These are phyloP conservation scores for Fonsecaea pedrosoi DNA, from an alignment of 2,329 filamentous ascomycete species.

Conservation along the genomic window DNA sequence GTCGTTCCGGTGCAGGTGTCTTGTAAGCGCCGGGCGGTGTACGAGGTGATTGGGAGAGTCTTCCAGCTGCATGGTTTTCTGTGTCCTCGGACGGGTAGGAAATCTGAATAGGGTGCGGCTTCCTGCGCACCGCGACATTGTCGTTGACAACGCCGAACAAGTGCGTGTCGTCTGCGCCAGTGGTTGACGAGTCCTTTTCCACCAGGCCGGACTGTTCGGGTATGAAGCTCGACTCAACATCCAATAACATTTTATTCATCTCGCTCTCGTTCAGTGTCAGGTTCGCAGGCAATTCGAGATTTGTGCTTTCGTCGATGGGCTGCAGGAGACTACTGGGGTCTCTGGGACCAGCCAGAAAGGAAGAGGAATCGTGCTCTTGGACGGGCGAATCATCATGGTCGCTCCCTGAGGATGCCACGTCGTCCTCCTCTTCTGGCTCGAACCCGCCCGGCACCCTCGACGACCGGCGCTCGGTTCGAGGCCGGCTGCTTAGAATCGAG, in stretches of 20 bases:
- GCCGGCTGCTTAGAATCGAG: slow-evolving; percentile 28
- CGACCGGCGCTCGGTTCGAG: slow-evolving; percentile 31
- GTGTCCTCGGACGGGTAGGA: slow-evolving; percentile 24
- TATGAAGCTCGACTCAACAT: slow-evolving; percentile 69
- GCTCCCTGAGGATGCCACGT: slow-evolving; percentile 33
- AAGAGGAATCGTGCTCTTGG: slow-evolving; percentile 26
- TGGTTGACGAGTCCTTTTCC: slow-evolving; percentile 32
- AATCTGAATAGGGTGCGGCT: slow-evolving; percentile 30
- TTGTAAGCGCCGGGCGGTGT: slow-evolving; percentile 42
- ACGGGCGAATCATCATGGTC: slow-evolving; percentile 30
- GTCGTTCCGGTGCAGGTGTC: slow-evolving; percentile 41
- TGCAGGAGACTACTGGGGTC: slow-evolving; percentile 39
- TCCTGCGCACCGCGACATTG: slow-evolving; percentile 35
- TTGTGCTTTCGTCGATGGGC: slow-evolving; percentile 30
- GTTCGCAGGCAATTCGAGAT: slow-evolving; percentile 35
- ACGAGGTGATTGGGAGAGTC: slow-evolving; percentile 33
- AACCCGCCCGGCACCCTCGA: slow-evolving; percentile 47
- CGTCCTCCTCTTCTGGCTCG: slow-evolving; percentile 43
- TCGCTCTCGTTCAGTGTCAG: slow-evolving; percentile 61
- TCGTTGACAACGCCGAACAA: slow-evolving; percentile 48
- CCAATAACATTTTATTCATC: slow-evolving; percentile 65
- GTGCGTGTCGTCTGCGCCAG: slow-evolving; percentile 53
- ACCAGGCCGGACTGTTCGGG: slow-evolving; percentile 60
- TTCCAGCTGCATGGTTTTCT: slow-evolving; percentile 20
- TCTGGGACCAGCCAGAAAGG: slow-evolving; percentile 29